Percentiles rank a stretch among this genome's conserved stretches.
Evolutionary conservation across 1,284 basidiomycete species (phyloP).

Genomic region (Rhizoctonia solani): DNA sequence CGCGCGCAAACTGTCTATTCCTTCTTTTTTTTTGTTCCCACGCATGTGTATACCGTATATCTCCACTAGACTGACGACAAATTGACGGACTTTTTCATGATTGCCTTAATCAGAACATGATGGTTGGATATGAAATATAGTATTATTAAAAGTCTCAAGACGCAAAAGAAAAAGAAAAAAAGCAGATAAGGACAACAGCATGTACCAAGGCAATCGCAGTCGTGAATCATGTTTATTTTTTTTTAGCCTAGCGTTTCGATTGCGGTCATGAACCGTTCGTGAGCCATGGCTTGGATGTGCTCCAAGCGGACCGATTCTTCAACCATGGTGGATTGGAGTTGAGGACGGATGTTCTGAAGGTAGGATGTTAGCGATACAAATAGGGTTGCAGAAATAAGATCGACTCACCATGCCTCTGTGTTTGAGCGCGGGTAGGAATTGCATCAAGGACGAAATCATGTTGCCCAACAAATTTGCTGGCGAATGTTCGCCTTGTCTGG

Average conservation of each 20-base stretch:
- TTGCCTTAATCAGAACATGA: no score
- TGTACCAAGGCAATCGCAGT: no score
- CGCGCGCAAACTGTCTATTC: no score
- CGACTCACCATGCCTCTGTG: slow-evolving; percentile 66
- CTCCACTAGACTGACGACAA: no score
- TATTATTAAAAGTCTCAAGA: neutral
- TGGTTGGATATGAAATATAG: neutral
- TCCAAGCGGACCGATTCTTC: slow-evolving; percentile 56
- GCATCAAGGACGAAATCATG: slow-evolving; percentile 69
- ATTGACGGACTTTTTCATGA: no score
- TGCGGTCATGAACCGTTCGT: slow-evolving; percentile 49
- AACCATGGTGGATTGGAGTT: slow-evolving; percentile 51
- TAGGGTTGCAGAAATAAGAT: slow-evolving; percentile 22
- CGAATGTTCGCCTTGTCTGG: slow-evolving; percentile 60
- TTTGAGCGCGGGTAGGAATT: slow-evolving; percentile 60
- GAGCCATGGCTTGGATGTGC: slow-evolving; percentile 57
- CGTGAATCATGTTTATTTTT: no score
- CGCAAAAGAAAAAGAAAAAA: neutral
- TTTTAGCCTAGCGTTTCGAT: slow-evolving; percentile 26
- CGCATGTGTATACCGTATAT: no score
- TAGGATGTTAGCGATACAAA: slow-evolving; percentile 7
- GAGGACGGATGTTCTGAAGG: slow-evolving; percentile 43
- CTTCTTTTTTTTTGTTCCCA: no score
- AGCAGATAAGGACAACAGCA: neutral
- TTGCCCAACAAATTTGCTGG: slow-evolving; percentile 70